Evolutionary conservation across 2,329 filamentous ascomycete genomes (phyloP), one percentile per base, ranked within the genome.

Genomic region (Geosmithia morbida): DNA sequence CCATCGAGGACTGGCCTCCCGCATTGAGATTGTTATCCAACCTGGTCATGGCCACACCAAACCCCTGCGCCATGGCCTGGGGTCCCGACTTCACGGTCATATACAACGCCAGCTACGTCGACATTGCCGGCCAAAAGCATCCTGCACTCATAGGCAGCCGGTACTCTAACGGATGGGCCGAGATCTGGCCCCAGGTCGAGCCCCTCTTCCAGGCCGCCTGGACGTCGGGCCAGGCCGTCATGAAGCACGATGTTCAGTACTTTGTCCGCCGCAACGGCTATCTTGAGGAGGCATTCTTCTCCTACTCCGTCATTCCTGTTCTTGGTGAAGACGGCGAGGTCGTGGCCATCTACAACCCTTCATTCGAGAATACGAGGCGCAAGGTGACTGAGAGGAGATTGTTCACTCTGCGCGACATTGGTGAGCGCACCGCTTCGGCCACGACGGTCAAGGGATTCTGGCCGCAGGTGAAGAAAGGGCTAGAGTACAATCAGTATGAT

Each of bases 241-340:
- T 89, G 83, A 90, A 88, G 60, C 81, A 89, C 53, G 86, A 92
- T 55, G 84, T 90, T 52, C 79, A 78, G 48, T 67, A 90, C 1
- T 87, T 88, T 55, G 73, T 92, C 30, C 69, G 74, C 44, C 76
- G 86, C 7, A 76, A 78, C 51, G 77, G 79, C 1, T 87, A 76
- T 51, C 63, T 87, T 1, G 85, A 94, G 61, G 86, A 92, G 58
- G 80, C 83, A 0, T 90, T 85, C 58, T 90, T 90, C 59, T 85
- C 82, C 13, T 90, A 85, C 85, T 85, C 80, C 1, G 79, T 90
- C 41, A 82, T 90, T 22, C 86, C 86, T 0, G 70, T 90, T 51
- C 75, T 90, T 1, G 85, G 85, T 2, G 71, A 74, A 40, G 81
- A 88, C 50, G 86, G 86, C 2, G 76, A 76, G 13, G 83, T 89